Evolutionary conservation across 768 basidiomycete genomes (phyloP).

Genomic region (Pholiota molesta): DNA sequence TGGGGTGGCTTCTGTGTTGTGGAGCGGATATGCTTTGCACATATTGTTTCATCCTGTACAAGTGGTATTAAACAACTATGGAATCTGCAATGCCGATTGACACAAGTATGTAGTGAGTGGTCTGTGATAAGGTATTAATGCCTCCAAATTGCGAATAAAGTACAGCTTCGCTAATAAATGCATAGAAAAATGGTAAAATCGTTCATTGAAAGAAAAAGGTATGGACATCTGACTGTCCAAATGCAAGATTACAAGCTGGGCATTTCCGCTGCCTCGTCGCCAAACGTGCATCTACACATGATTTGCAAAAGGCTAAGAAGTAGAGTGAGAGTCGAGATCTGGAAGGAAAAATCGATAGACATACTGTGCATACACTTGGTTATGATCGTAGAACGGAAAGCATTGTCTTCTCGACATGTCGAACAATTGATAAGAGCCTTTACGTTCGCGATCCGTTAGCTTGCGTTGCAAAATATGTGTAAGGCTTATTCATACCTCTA

Average conservation of each 20-base stretch:
- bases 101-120: conserved; percentile 22
- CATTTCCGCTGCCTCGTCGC: conserved; percentile 92
- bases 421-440: conserved; percentile 88
- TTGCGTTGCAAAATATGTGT: not conserved
- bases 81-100: conserved; percentile 17
- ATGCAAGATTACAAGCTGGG: conserved; percentile 82
- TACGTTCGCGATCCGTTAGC: not conserved
- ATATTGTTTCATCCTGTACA: conserved; percentile 22
- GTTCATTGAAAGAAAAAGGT: conserved; percentile 50
- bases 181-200: conserved; percentile 18
- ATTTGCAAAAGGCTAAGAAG: conserved; percentile 76
- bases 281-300: conserved; percentile 86
- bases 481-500: conserved; percentile 3
- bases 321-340: not conserved
- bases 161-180: conserved; percentile 20
- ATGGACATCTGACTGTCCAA: conserved; percentile 81
- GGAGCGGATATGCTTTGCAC: conserved; percentile 22
- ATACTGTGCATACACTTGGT: conserved; percentile 92
- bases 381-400: conserved; percentile 68
- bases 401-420: conserved; percentile 76
- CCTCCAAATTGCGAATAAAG: conserved; percentile 20
- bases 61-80: conserved; percentile 20
- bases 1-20: not conserved
- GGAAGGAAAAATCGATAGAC: conserved; percentile 31
- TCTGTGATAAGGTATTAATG: conserved; percentile 16